Evolutionary conservation across 2,329 filamentous ascomycete species (phyloP).

Genomic region (Fusarium nematophilum): DNA sequence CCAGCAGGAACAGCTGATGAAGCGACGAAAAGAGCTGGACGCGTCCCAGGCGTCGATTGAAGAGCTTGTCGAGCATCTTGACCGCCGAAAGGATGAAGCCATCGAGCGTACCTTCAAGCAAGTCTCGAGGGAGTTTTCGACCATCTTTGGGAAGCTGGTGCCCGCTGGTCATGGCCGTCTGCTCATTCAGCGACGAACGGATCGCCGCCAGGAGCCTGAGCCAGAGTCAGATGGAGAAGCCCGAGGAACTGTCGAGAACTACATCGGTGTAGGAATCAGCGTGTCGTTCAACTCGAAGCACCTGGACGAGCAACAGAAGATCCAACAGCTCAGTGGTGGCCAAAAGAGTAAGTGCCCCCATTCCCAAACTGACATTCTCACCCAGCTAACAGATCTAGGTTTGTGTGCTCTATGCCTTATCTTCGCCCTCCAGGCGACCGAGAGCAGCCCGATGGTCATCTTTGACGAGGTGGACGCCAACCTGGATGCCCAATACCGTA

Average conservation of each 20-base stretch:
- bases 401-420: conserved; percentile 96
- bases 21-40: conserved; percentile 87
- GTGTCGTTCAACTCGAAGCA: conserved; percentile 99
- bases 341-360: conserved; percentile 83
- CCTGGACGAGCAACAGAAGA: conserved; percentile 93
- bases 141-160: conserved; percentile 94
- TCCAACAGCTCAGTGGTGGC: conserved; percentile 95
- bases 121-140: conserved; percentile 91
- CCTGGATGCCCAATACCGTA: conserved; percentile 96
- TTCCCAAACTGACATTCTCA: neutral
- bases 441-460: conserved; percentile 97
- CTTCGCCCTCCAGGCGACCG: conserved; percentile 98
- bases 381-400: conserved; percentile 61
- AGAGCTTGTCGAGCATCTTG: conserved; percentile 90
- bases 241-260: conserved; percentile 86
- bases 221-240: conserved; percentile 76
- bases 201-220: conserved; percentile 67
- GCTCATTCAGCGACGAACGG: conserved; percentile 91
- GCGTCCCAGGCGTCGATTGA: conserved; percentile 88
- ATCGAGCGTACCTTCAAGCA: conserved; percentile 99
- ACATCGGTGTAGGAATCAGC: conserved; percentile 94
- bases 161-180: conserved; percentile 91
- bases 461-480: conserved; percentile 99
- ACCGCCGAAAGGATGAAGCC: conserved; percentile 96
- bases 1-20: conserved; percentile 87